Evolutionary conservation across 164 flowering plant genomes (phyloP), one percentile per base, ranked within the genome.

Genomic region (Malania oleifera): DNA sequence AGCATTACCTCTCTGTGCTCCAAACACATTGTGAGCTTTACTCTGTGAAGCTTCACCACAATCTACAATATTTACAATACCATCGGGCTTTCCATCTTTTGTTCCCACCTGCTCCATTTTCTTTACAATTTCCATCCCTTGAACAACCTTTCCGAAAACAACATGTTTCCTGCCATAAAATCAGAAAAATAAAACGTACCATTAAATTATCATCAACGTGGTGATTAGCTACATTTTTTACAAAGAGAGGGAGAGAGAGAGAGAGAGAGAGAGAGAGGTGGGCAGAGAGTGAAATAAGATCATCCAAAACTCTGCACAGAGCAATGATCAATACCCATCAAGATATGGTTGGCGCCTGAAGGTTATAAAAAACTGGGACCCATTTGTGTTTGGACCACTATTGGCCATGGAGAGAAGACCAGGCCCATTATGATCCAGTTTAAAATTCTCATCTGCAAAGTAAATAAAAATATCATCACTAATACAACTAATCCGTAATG

Each of bases 371-470:
- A 86, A 86, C 67, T 86, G 89, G 39, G 93, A 83, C 5, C 93
- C 93, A 71, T 83, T 83, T 26, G 89, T 86, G 75, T 86, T 71
- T 46, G 79, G 78, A 59, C 87, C 89, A 72, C 75, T 40, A 68
- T 83, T 84, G 60, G 89, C 89, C 93, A 86, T 86, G 53, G 89
- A 86, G 37, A 86, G 85, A 34, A 82, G 48, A 56, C 93, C 93
- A 67, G 82, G 71, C 28, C 67, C 89, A 65, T 69, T 70, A 71
- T 86, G 89, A 37, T 54, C 60, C 69, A 74, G 45, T 52, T 78
- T 82, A 47, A 82, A 84, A 62, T 80, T 83, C 67, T 86, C 93
- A 73, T 86, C 93, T 86, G 74, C 68, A 71, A 53, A 68, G 7
- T 45, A 18, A 56, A 59, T 2, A 20, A 20, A 54, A 13, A 37